Base-by-base conservation (phyloP, 352 stramenopile species). In the Globisporangium spiculum region DNA sequence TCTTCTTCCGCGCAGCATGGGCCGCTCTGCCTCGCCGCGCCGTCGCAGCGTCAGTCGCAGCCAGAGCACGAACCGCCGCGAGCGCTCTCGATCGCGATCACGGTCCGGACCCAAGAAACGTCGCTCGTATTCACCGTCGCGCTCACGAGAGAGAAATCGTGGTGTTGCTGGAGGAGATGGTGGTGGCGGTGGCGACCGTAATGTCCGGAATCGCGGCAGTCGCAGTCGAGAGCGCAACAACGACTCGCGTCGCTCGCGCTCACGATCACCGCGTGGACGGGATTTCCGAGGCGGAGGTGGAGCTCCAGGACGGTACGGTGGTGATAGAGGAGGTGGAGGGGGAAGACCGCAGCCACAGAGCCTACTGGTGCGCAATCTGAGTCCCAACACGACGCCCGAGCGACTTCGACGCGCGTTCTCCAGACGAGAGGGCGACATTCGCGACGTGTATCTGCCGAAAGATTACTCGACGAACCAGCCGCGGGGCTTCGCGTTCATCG, bases 401-500 rank as follows among this genome's bases (percentile, higher is more conserved):
- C 65, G 81, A 9, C 55, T 90, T 27, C 76, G 78, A 20, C 75
- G 73, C 57, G 81, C 72, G 27, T 90, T 90, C 61, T 85, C 80
- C 26, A 72, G 80, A 32, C 69, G 65, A 59, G 54, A 66, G 38
- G 78, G 80, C 16, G 82, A 90, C 63, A 89, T 90, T 53, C 75
- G 79, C 27, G 82, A 90, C 63, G 78, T 89, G 20, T 89, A 90
- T 70, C 78, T 90, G 52, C 82, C 82, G 24, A 87, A 88, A 66
- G 82, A 90, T 59, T 86, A 74, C 65, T 69, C 65, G 60, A 75
- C 75, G 4, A 89, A 77, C 50, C 80, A 86, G 27, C 81, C 80
- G 2, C 73, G 87, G 32, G 90, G 89, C 18, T 97, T 96, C 73
- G 90, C 86, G 0, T 93, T 93, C 70, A 88, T 93, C 27, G 86